Evolutionary conservation across 208 protist genomes (phyloP).

Genomic region (Trypanosoma theileri): DNA sequence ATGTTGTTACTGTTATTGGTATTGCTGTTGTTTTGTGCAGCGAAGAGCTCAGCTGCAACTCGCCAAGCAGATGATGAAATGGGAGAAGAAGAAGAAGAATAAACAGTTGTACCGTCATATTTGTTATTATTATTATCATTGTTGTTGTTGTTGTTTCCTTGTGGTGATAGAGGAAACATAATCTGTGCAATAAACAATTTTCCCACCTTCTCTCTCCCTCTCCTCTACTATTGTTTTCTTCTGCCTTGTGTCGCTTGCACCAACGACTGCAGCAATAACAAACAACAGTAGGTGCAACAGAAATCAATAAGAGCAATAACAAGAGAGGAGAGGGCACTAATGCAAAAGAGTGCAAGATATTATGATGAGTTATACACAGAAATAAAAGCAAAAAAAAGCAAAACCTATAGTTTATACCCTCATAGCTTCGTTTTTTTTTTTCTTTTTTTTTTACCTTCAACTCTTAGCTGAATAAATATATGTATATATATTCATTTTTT

Average conservation of each 20-base stretch:
- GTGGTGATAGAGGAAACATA: background rate
- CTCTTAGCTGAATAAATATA: no score
- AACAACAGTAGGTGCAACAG: background rate
- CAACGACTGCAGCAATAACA: background rate
- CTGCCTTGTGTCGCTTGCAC: background rate
- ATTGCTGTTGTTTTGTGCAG: background rate
- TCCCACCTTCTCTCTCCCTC: background rate
- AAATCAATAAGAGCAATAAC: no score
- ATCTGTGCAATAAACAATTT: background rate
- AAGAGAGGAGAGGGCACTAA: no score
- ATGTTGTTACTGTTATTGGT: background rate
- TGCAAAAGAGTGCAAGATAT: no score
- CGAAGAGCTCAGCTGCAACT: slow-evolving; percentile 1
- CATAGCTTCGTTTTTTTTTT: no score
- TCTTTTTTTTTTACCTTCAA: no score
- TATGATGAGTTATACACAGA: no score
- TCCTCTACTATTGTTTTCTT: background rate
- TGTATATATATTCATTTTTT: no score
- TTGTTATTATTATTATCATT: no score
- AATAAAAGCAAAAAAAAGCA: no score
- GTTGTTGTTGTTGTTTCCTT: background rate
- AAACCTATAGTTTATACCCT: no score
- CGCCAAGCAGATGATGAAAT: background rate
- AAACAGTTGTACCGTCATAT: no score
- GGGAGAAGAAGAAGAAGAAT: background rate